A percentile compares a stretch with the other conserved stretches of the same genome.
Conservation (phyloP, 768 basidiomycete species). For the Lepiota venenata region DNA sequence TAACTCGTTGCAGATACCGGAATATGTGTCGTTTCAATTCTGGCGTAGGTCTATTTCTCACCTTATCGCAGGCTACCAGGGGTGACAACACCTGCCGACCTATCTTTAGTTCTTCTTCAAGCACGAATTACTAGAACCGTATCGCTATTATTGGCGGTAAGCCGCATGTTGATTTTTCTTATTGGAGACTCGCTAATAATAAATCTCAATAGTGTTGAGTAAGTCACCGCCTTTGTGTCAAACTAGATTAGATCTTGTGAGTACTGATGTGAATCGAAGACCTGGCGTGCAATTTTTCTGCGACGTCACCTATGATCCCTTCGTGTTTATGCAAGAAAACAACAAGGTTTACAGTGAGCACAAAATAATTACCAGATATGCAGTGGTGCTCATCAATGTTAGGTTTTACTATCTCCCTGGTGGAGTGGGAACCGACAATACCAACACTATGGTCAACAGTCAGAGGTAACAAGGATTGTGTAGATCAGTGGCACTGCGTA, state of each 20-base stretch:
- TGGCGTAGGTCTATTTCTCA: constrained; percentile 49
- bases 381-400: not conserved
- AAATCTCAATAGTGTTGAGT: constrained; percentile 61
- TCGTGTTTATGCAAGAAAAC: constrained; percentile 74
- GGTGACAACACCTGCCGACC: not conserved
- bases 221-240: constrained; percentile 23
- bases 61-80: not conserved
- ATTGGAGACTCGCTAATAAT: constrained; percentile 4
- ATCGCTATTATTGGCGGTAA: constrained; percentile 81
- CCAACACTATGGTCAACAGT: constrained; percentile 75
- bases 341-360: constrained; percentile 41
- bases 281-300: constrained; percentile 77
- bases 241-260: not conserved
- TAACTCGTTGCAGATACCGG: constrained; percentile 53
- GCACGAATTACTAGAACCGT: constrained; percentile 72
- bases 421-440: constrained; percentile 80
- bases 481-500: not conserved
- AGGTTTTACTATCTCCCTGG: constrained; percentile 80
- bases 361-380: not conserved
- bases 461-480: constrained; percentile 43
- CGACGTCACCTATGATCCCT: constrained; percentile 78
- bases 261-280: constrained; percentile 28
- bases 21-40: constrained; percentile 98
- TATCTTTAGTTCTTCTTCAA: constrained; percentile 70
- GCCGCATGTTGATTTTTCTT: constrained; percentile 13